Conservation (phyloP, 148 eudicot genomes). For the Euryodendron excelsum region DNA sequence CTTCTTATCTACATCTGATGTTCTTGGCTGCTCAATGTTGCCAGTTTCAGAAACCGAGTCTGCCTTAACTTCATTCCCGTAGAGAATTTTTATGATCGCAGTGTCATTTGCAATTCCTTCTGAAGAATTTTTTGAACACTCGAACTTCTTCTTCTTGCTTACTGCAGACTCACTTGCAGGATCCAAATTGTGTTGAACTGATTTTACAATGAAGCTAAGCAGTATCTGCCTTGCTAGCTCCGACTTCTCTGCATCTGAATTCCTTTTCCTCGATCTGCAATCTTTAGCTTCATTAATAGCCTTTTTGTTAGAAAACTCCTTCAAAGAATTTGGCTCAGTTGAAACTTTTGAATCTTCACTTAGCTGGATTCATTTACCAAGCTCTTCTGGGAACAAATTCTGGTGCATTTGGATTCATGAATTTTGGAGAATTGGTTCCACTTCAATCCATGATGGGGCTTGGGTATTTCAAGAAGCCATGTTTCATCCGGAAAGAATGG, state of each 20-base stretch:
- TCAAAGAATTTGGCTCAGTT: conserved; percentile 32
- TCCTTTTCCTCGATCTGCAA: conserved; percentile 44
- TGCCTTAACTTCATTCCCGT: conserved; percentile 59
- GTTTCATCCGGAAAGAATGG: conserved; percentile 48
- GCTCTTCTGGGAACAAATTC: conserved; percentile 79
- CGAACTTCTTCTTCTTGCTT: conserved; percentile 38
- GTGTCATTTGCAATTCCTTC: conserved; percentile 87
- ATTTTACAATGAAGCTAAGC: conserved; percentile 88
- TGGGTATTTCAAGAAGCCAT: conserved; percentile 42
- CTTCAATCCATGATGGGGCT: conserved; percentile 22
- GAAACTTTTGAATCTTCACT: conserved; percentile 29
- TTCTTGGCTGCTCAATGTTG: conserved; percentile 26
- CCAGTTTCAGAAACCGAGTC: conserved; percentile 23
- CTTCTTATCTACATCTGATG: conserved; percentile 25
- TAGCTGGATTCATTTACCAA: conserved; percentile 28
- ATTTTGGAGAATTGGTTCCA: conserved; percentile 31
- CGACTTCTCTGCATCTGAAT: conserved; percentile 71
- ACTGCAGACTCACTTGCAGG: conserved; percentile 32
- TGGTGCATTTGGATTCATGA: conserved; percentile 97
- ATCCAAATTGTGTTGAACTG: conserved; percentile 63
- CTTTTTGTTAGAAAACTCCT: conserved; percentile 29
- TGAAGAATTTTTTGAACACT: conserved; percentile 39
- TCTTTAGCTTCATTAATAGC: conserved; percentile 39
- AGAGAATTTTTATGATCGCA: conserved; percentile 66
- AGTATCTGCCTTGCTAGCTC: conserved; percentile 96